Base-by-base conservation (phyloP, 2,329 filamentous ascomycete genomes). In the Allantophomopsis cytisporea region DNA sequence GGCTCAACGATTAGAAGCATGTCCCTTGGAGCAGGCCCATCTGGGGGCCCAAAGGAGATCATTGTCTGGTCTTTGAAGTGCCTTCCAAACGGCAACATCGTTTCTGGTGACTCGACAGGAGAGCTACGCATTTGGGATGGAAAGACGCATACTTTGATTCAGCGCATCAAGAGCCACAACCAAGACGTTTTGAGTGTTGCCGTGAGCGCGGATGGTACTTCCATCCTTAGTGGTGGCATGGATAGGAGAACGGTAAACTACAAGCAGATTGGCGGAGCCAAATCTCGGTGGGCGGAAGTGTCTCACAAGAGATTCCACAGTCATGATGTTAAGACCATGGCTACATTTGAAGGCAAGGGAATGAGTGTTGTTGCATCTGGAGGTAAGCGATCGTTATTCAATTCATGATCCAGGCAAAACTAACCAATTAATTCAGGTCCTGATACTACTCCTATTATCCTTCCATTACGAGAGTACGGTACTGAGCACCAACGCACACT, bases 311-410 rank as follows among this genome's bases (percentile, higher is more conserved):
- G 86, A 54, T 88, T 89, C 54, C 91, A 98, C 55, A 76, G 81
- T 35, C 88, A 96, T 58, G 91, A 98, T 62, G 87, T 96, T 52
- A 96, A 96, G 64, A 76, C 86, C 1, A 84, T 96, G 76, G 83
- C 87, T 28, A 79, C 84, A 0, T 96, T 89, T 47, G 91, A 98
- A 59, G 80, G 80, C 39, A 78, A 73, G 38, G 76, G 76, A 37
- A 74, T 94, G 54, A 96, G 86, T 53, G 77, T 96, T 40, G 69
- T 94, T 10, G 83, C 94, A 13, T 93, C 89, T 46, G 91, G 91
- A 73, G 91, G 87, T 84, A 66, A 60, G 69, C 56, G 43, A 30
- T 36, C n/a, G 11, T 21, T 16, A 16, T 10, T 23, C 35, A 40
- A 10, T 28, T 28, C 16, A 34, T 14, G 31, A 34, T 34, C 20